Evolutionary conservation across 2,329 filamentous ascomycete genomes (phyloP).

Genomic region (Colletotrichum magnum): DNA sequence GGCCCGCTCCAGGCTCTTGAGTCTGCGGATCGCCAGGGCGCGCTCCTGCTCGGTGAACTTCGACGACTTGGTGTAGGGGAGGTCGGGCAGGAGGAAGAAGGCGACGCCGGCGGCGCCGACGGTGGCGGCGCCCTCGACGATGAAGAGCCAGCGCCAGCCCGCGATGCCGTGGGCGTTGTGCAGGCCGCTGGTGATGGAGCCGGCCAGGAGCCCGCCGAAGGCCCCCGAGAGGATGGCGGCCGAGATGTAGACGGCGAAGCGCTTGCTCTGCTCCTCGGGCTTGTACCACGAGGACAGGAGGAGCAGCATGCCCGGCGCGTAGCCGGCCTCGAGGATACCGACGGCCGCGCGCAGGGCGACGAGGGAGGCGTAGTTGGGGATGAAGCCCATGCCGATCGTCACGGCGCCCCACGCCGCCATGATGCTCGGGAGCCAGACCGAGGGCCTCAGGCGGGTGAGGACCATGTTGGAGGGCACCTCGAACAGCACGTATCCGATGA

Average conservation of each 20-base stretch:
- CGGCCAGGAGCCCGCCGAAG: slow-evolving; percentile 74
- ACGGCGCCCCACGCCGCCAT: slow-evolving; percentile 66
- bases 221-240: slow-evolving; percentile 78
- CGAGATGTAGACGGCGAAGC: slow-evolving; percentile 77
- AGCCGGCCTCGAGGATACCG: slow-evolving; percentile 71
- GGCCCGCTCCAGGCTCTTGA: slow-evolving; percentile 73
- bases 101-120: slow-evolving; percentile 72
- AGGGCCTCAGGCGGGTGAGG: slow-evolving; percentile 73
- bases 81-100: slow-evolving; percentile 79
- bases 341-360: slow-evolving; percentile 59
- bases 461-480: slow-evolving; percentile 76
- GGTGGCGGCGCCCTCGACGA: slow-evolving; percentile 76
- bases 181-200: slow-evolving; percentile 69
- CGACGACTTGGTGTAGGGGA: slow-evolving; percentile 70
- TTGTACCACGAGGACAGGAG: slow-evolving; percentile 79
- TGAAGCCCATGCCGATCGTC: slow-evolving; percentile 49
- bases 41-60: slow-evolving; percentile 73
- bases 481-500: slow-evolving; percentile 77
- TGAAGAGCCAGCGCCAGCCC: slow-evolving; percentile 69
- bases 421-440: slow-evolving; percentile 75
- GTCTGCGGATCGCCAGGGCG: slow-evolving; percentile 70
- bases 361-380: slow-evolving; percentile 46
- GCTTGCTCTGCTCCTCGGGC: slow-evolving; percentile 48
- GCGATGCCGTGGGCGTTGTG: slow-evolving; percentile 63
- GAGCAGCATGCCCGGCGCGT: slow-evolving; percentile 71